A percentile compares a stretch with the other conserved stretches of the same genome.
phyloP scores from a whole-genome alignment of 176 grass and related monocot genomes.

The Eragrostis curvula region DNA sequence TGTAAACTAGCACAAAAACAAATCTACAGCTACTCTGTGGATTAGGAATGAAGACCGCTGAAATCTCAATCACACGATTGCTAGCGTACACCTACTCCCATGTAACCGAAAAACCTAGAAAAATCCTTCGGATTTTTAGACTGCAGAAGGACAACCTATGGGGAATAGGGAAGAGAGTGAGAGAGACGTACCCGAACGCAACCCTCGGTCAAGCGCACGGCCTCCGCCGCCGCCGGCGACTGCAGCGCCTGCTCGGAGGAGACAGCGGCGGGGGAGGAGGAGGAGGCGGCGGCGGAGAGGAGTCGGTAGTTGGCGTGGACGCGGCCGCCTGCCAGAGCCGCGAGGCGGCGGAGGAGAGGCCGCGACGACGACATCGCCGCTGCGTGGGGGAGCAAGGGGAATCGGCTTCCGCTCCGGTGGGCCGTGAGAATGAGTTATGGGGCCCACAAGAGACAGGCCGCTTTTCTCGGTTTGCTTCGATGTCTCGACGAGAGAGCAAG shows the following conservation, averaged over 20 bases:
- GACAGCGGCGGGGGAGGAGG: neutral
- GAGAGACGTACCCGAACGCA: neutral
- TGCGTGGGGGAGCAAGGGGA: neutral
- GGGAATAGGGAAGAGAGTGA: no score
- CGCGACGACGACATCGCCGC: constrained; percentile 32
- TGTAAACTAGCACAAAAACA: neutral
- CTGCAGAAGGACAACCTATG: neutral
- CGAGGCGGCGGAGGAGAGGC: constrained; percentile 38
- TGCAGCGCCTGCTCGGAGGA: neutral
- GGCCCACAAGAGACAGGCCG: no score
- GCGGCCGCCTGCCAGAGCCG: neutral
- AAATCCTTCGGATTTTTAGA: neutral
- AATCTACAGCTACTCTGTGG: neutral
- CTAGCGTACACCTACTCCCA: neutral
- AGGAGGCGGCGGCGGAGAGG: constrained; percentile 29
- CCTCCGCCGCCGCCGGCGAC: neutral
- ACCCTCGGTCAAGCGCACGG: neutral
- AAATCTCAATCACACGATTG: neutral
- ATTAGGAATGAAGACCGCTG: neutral
- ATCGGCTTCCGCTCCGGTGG: no score
- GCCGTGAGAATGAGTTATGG: no score
- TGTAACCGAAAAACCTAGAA: no score
- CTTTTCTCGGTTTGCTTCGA: no score
- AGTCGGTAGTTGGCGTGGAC: constrained; percentile 41
- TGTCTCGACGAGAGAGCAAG: no score